Conservation (phyloP, 495 filamentous ascomycete genomes). For the Tuber microsphaerosporum region DNA sequence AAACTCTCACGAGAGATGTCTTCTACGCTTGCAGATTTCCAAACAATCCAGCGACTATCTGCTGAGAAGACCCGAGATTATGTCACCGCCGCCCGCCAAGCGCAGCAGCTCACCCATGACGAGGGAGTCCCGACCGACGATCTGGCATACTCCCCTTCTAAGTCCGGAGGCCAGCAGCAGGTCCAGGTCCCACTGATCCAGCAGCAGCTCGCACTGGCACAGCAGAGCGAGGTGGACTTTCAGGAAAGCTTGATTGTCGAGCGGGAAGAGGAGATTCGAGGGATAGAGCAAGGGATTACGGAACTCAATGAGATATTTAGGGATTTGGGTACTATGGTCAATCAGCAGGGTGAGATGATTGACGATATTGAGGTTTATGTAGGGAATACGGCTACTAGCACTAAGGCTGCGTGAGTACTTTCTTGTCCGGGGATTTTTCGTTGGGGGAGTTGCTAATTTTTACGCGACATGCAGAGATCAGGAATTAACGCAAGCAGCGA, state of each 20-base stretch:
- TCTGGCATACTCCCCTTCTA: conserved; percentile 39
- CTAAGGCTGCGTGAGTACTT: conserved; percentile 56
- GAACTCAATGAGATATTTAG: conserved; percentile 95
- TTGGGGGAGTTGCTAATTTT: conserved; percentile 6
- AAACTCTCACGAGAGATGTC: conserved; percentile 90
- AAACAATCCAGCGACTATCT: conserved; percentile 75
- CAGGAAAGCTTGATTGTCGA: conserved; percentile 92
- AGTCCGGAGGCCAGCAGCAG: conserved; percentile 48
- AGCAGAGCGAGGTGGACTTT: conserved; percentile 95
- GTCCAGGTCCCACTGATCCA: conserved; percentile 52
- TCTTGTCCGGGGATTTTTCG: neutral
- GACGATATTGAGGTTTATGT: conserved; percentile 87
- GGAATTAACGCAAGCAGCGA: conserved; percentile 71
- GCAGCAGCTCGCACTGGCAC: conserved; percentile 70
- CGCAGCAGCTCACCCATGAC: conserved; percentile 26
- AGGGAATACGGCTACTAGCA: conserved; percentile 67
- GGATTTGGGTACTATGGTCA: conserved; percentile 92
- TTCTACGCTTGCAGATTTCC: conserved; percentile 78
- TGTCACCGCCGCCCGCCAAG: conserved; percentile 62
- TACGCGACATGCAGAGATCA: conserved; percentile 46
- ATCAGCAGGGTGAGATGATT: conserved; percentile 81
- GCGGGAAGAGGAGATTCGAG: conserved; percentile 89
- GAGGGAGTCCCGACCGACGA: conserved; percentile 39
- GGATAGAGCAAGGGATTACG: conserved; percentile 91
- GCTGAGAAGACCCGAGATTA: conserved; percentile 88